Percentiles rank a stretch among this genome's conserved stretches.
Conservation (phyloP, 1,139 yeast genomes). For the Yamadazyma kanchanaburiensis region DNA sequence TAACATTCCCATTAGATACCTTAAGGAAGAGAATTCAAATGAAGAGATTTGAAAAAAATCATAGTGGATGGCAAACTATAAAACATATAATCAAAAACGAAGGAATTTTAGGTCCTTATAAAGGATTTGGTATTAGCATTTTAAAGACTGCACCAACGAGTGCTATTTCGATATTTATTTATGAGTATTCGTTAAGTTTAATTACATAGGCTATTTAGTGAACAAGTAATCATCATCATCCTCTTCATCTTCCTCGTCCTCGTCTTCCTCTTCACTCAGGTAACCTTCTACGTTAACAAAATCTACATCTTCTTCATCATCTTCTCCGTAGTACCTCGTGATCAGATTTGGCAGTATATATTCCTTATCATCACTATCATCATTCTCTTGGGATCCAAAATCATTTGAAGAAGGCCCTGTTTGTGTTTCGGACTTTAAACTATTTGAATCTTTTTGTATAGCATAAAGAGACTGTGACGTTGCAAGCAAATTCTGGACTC, state of each 20-base stretch:
- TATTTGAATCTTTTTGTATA: conserved; percentile 18
- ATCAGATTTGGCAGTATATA: conserved; percentile 44
- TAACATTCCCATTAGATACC: conserved; percentile 84
- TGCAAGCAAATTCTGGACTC: conserved; percentile 33
- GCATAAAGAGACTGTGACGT: conserved; percentile 40
- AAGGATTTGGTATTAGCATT: conserved; percentile 67
- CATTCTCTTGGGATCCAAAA: conserved; percentile 12
- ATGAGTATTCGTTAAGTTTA: conserved; percentile 41
- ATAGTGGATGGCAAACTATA: conserved; percentile 17
- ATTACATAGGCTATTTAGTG: conserved; percentile 14
- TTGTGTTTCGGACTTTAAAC: conserved; percentile 7
- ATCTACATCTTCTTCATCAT: conserved; percentile 23
- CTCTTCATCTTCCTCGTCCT: conserved; percentile 13
- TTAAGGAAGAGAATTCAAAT: conserved; percentile 78
- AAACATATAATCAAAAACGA: conserved; percentile 45
- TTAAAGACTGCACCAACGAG: conserved; percentile 81
- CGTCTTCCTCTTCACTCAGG: conserved; percentile 10
- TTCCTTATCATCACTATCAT: conserved; percentile 32
- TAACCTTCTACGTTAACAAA: conserved; percentile 25
- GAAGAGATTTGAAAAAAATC: conserved; percentile 10
- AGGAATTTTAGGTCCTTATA: conserved; percentile 67
- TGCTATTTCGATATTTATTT: conserved; percentile 71
- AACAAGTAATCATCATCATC: conserved; percentile 35
- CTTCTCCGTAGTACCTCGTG: conserved; percentile 28
- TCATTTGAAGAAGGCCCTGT: background rate